Evolutionary conservation across 495 filamentous ascomycete species (phyloP).

Genomic region (Trichoderma virens): DNA sequence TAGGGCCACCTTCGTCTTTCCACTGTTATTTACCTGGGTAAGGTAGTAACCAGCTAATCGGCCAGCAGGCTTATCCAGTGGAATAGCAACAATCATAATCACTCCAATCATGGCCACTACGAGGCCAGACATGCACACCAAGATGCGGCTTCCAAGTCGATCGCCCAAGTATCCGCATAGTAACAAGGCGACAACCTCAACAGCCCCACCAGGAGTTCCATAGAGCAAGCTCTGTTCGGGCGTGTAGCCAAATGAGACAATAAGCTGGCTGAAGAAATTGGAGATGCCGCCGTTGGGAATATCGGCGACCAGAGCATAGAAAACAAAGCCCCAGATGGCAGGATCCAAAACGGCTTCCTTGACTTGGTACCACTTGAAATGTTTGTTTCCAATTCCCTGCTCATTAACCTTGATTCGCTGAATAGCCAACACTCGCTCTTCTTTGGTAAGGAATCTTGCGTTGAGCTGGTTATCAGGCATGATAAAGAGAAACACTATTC

Average conservation of each 20-base stretch:
- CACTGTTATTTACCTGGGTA: background rate
- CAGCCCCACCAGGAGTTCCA: constrained; percentile 50
- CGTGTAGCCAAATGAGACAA: constrained; percentile 53
- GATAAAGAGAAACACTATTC: constrained; percentile 19
- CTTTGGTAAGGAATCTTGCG: constrained; percentile 29
- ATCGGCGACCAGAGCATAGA: constrained; percentile 52
- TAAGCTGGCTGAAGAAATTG: constrained; percentile 67
- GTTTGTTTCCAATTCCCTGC: constrained; percentile 31
- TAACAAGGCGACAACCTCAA: constrained; percentile 49
- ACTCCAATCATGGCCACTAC: constrained; percentile 36
- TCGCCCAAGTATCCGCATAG: constrained; percentile 49
- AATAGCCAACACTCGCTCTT: constrained; percentile 21
- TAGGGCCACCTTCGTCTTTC: background rate
- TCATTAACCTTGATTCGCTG: constrained; percentile 21
- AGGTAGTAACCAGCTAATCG: constrained; percentile 5
- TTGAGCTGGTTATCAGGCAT: constrained; percentile 13
- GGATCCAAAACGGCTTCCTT: constrained; percentile 48
- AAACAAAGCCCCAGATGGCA: constrained; percentile 51
- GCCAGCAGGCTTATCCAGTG: background rate
- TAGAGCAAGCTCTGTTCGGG: constrained; percentile 53
- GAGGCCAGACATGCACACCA: constrained; percentile 38
- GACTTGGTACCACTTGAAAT: constrained; percentile 51
- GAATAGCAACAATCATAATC: constrained; percentile 9
- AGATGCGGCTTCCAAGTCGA: constrained; percentile 44
- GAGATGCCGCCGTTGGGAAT: constrained; percentile 45